Evolutionary conservation across 257 asterid genomes (phyloP).

Genomic region (Osmanthus fragrans): DNA sequence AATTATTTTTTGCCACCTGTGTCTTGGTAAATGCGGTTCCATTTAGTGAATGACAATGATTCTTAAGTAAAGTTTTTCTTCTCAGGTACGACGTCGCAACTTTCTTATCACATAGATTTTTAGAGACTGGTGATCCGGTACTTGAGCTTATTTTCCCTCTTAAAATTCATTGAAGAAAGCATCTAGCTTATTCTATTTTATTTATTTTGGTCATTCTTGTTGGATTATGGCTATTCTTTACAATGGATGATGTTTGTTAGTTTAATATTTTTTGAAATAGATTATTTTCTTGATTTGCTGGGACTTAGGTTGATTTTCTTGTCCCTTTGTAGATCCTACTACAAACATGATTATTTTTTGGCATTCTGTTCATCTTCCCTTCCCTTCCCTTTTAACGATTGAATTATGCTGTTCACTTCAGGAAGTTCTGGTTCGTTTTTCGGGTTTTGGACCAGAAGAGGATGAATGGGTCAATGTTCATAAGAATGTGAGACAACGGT

Average conservation of each 20-base stretch:
- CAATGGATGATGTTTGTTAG: background rate
- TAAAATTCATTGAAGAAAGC: slow-evolving; percentile 19
- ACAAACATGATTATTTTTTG: background rate
- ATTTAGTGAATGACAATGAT: slow-evolving; percentile 1
- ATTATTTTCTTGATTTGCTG: background rate
- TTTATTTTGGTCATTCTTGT: slow-evolving; percentile 8
- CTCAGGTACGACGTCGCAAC: slow-evolving; percentile 81
- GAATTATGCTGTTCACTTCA: slow-evolving; percentile 35
- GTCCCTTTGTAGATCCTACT: background rate
- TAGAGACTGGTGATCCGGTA: slow-evolving; percentile 85
- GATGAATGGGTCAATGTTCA: slow-evolving; percentile 93
- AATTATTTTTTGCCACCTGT: background rate
- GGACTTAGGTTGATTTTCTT: background rate
- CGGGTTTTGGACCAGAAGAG: slow-evolving; percentile 95
- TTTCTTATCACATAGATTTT: slow-evolving; percentile 67
- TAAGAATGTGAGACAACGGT: slow-evolving; percentile 83
- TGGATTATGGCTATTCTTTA: slow-evolving; percentile 16
- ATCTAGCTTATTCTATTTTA: slow-evolving; percentile 20
- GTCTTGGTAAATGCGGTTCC: slow-evolving; percentile 6
- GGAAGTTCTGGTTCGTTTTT: slow-evolving; percentile 96
- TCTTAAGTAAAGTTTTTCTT: slow-evolving; percentile 3
- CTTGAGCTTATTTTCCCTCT: slow-evolving; percentile 30
- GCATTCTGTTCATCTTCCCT: background rate
- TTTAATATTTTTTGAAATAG: background rate
- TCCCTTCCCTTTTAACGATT: background rate